phyloP scores from a whole-genome alignment of 140 eudicot genomes.

The Oenanthe javanica region DNA sequence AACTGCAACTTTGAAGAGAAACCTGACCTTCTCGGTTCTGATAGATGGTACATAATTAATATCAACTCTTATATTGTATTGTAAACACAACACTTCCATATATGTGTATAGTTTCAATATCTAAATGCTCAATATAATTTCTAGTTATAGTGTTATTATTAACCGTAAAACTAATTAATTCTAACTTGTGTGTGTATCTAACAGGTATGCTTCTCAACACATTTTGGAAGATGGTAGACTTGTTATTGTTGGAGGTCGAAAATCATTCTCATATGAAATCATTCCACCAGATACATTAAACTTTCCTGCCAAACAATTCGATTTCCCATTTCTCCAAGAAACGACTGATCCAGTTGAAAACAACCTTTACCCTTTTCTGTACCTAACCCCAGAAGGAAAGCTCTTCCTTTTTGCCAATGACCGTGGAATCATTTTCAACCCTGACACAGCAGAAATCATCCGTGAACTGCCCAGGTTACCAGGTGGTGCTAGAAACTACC shows the following conservation, averaged over 20 bases:
- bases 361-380: conserved; percentile 61
- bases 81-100: neutral
- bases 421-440: conserved; percentile 32
- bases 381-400: conserved; percentile 41
- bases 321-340: conserved; percentile 50
- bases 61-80: neutral
- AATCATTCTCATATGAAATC: conserved; percentile 41
- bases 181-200: too few species aligned
- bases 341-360: conserved; percentile 57
- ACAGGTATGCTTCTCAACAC: conserved; percentile 57
- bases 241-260: conserved; percentile 65
- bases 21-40: neutral
- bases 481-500: conserved; percentile 70
- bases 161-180: neutral
- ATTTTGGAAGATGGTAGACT: conserved; percentile 54
- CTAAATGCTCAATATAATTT: neutral
- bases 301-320: conserved; percentile 17
- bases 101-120: too few species aligned
- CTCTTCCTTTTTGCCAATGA: conserved; percentile 55
- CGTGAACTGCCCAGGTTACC: conserved; percentile 32
- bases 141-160: neutral
- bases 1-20: neutral
- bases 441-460: conserved; percentile 17
- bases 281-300: conserved; percentile 36
- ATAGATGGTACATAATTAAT: conserved; percentile 4